Percentiles rank a stretch among this genome's conserved stretches.
Conservation (phyloP, 2,329 filamentous ascomycete species). For the Aureobasidium namibiae region DNA sequence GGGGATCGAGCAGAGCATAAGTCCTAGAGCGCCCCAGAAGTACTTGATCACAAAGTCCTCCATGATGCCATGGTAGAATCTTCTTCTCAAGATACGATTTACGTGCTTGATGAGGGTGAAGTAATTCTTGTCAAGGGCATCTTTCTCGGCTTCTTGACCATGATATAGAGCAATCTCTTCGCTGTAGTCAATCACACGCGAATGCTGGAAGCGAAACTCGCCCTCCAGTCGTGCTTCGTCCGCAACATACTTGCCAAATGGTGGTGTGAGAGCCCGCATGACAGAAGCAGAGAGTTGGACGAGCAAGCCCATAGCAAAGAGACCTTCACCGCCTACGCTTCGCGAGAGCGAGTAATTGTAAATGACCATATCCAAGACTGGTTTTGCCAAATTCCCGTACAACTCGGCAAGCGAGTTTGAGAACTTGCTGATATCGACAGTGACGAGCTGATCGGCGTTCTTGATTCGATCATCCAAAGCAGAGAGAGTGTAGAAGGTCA, state of each 20-base stretch:
- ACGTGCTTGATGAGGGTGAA: constrained; percentile 99
- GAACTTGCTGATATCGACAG: constrained; percentile 93
- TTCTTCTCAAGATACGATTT: constrained; percentile 81
- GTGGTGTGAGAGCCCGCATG: constrained; percentile 90
- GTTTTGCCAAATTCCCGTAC: constrained; percentile 94
- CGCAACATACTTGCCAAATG: constrained; percentile 94
- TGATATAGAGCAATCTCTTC: constrained; percentile 91
- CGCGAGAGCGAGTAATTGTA: constrained; percentile 92
- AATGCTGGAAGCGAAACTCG: constrained; percentile 94
- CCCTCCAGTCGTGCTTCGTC: constrained; percentile 92
- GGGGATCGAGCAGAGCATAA: constrained; percentile 86
- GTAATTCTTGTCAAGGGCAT: constrained; percentile 94
- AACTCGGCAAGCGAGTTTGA: constrained; percentile 90
- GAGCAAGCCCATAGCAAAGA: constrained; percentile 89
- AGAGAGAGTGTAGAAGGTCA: constrained; percentile 96
- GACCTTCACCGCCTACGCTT: constrained; percentile 89
- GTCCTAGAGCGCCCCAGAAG: constrained; percentile 90
- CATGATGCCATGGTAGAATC: constrained; percentile 98
- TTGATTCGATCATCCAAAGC: constrained; percentile 96
- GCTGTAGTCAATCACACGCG: constrained; percentile 86
- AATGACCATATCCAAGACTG: constrained; percentile 87
- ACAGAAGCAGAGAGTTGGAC: constrained; percentile 88
- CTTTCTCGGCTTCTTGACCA: constrained; percentile 89
- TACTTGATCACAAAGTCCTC: constrained; percentile 99
- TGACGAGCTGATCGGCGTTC: constrained; percentile 95